Conservation (phyloP, 768 basidiomycete species). For the Floccularia luteovirens region DNA sequence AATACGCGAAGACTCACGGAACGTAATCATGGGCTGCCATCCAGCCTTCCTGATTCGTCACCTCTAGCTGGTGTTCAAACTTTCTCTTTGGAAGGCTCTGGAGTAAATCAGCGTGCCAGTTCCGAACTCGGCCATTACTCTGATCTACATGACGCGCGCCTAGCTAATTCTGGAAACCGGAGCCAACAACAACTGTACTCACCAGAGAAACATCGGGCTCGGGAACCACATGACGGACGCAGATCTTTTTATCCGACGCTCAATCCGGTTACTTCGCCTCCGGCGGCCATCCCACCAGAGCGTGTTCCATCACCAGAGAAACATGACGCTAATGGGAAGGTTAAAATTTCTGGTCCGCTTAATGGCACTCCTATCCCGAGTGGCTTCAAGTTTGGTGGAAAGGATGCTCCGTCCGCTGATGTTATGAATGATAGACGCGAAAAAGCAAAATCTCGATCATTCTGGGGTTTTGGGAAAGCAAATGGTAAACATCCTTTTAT, state of each 20-base stretch:
- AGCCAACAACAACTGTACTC: slow-evolving; percentile 38
- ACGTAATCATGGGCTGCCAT: slow-evolving; percentile 34
- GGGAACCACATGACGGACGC: slow-evolving; percentile 42
- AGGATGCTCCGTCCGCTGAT: slow-evolving; percentile 45
- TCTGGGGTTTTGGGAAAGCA: slow-evolving; percentile 86
- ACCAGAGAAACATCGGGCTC: slow-evolving; percentile 46
- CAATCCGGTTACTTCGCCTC: slow-evolving; percentile 38
- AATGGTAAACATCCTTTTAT: slow-evolving; percentile 27
- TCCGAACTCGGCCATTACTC: slow-evolving; percentile 81
- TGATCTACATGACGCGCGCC: slow-evolving; percentile 41
- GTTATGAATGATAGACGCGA: slow-evolving; percentile 66
- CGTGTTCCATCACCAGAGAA: slow-evolving; percentile 46
- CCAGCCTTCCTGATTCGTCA: slow-evolving; percentile 45
- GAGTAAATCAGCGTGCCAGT: slow-evolving; percentile 51
- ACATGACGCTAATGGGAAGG: slow-evolving; percentile 49
- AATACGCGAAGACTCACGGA: slow-evolving; percentile 34
- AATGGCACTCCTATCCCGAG: slow-evolving; percentile 79
- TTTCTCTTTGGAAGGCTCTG: slow-evolving; percentile 25
- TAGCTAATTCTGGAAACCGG: slow-evolving; percentile 10
- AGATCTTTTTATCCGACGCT: slow-evolving; percentile 62
- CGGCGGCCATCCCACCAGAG: slow-evolving; percentile 30
- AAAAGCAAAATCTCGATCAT: slow-evolving; percentile 87
- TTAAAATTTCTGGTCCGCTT: slow-evolving; percentile 87
- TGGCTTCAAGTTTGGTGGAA: slow-evolving; percentile 86
- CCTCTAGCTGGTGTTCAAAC: slow-evolving; percentile 57